phyloP scores from a whole-genome alignment of 805 yeast species.

The Candida pseudoglaebosa region DNA sequence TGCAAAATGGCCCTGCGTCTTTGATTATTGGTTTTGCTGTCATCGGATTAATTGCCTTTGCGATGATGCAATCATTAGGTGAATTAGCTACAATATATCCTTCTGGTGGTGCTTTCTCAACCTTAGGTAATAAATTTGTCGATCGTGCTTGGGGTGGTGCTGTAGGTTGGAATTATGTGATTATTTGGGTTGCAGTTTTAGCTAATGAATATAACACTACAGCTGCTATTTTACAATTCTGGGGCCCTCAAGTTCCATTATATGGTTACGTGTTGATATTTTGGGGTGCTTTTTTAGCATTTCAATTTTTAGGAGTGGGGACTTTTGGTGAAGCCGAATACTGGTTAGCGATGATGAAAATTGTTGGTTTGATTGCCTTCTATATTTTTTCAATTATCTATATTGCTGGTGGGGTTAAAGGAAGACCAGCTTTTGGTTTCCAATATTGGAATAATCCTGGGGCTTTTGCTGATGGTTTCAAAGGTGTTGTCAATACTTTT shows the following conservation, averaged over 20 bases:
- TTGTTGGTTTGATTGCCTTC: conserved; percentile 45
- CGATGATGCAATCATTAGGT: conserved; percentile 55
- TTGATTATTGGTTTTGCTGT: conserved; percentile 48
- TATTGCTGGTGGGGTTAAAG: conserved; percentile 42
- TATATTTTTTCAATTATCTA: conserved; percentile 48
- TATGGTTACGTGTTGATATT: conserved; percentile 54
- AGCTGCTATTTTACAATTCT: conserved; percentile 45
- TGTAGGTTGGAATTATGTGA: conserved; percentile 49
- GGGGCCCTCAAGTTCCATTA: conserved; percentile 50
- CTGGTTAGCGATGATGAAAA: conserved; percentile 47
- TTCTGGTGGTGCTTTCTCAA: conserved; percentile 48
- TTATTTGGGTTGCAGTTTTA: conserved; percentile 54
- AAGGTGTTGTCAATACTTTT: conserved; percentile 53
- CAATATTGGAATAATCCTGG: conserved; percentile 44
- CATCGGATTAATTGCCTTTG: conserved; percentile 49
- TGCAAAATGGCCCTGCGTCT: conserved; percentile 49
- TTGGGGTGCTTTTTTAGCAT: conserved; percentile 46
- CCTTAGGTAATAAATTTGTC: conserved; percentile 47
- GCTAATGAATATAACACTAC: conserved; percentile 54
- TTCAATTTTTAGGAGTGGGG: conserved; percentile 49
- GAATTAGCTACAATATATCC: conserved; percentile 54
- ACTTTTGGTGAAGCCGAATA: conserved; percentile 58
- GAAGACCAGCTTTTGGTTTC: conserved; percentile 36
- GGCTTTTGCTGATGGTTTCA: conserved; percentile 44
- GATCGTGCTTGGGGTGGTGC: conserved; percentile 58